Evolutionary conservation across 495 filamentous ascomycete genomes (phyloP).

Genomic region (Xylaria grammica): DNA sequence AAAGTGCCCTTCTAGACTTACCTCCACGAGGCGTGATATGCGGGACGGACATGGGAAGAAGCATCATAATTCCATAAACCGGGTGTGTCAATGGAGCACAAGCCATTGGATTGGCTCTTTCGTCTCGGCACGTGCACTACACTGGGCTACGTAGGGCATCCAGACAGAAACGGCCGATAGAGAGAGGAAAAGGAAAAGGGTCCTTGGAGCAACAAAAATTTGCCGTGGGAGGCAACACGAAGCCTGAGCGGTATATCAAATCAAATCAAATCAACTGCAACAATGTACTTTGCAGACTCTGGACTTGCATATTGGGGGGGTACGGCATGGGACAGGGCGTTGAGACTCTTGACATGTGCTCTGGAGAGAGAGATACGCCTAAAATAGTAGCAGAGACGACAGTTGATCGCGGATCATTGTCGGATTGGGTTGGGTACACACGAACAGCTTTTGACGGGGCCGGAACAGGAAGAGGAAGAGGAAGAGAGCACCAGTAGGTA

Average conservation of each 20-base stretch:
- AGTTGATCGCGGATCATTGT: not conserved
- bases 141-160: not conserved
- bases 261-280: too few species aligned
- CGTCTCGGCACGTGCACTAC: too few species aligned
- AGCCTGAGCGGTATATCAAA: too few species aligned
- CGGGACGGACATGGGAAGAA: too few species aligned
- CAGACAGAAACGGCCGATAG: not conserved
- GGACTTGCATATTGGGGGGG: constrained; percentile 6
- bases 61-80: not conserved
- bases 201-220: not conserved
- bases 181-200: not conserved
- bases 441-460: too few species aligned
- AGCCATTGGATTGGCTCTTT: not conserved
- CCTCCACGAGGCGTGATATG: not conserved
- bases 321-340: constrained; percentile 12
- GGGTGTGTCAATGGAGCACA: not conserved
- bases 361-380: not conserved
- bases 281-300: too few species aligned
- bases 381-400: not conserved
- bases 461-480: too few species aligned
- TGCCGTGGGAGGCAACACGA: not conserved
- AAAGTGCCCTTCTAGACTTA: not conserved
- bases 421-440: not conserved
- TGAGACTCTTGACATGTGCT: constrained; percentile 19
- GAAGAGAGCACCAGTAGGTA: too few species aligned